Conservation (phyloP, 2,329 filamentous ascomycete genomes). For the Colletotrichum orbiculare region DNA sequence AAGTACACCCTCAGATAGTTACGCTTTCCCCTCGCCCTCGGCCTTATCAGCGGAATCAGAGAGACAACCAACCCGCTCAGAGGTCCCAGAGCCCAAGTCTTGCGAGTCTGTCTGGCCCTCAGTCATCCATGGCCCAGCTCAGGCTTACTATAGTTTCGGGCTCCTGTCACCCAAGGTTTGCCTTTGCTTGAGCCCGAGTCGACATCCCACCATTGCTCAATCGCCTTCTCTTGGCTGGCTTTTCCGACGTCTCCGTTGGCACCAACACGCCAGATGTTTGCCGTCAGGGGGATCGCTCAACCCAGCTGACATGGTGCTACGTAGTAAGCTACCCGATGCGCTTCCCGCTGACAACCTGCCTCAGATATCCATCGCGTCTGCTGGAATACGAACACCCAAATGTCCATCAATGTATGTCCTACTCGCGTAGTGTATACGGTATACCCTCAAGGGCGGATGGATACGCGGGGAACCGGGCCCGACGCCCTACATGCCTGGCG, state of each 20-base stretch:
- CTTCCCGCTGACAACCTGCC: no score
- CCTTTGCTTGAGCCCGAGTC: background rate
- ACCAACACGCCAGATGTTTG: background rate
- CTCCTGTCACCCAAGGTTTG: constrained; percentile 10
- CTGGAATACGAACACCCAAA: no score
- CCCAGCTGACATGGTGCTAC: background rate
- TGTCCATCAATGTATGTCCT: no score
- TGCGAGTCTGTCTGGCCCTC: background rate
- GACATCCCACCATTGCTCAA: no score
- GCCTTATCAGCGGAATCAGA: background rate
- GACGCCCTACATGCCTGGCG: constrained; percentile 17
- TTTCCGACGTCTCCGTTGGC: constrained; percentile 2
- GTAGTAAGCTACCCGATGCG: no score
- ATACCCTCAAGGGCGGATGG: constrained; percentile 8
- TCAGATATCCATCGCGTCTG: background rate
- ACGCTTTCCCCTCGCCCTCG: background rate
- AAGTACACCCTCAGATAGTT: background rate
- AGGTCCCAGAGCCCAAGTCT: constrained; percentile 12
- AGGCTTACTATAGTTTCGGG: no score
- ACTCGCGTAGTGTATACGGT: no score
- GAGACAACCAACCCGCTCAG: constrained; percentile 9
- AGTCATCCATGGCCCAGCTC: no score
- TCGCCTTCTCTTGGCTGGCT: background rate
- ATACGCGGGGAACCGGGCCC: constrained; percentile 29
- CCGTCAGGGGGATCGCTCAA: constrained; percentile 21